Base-by-base conservation (phyloP, 257 asterid species). In the Solanum ahanhuiri region DNA sequence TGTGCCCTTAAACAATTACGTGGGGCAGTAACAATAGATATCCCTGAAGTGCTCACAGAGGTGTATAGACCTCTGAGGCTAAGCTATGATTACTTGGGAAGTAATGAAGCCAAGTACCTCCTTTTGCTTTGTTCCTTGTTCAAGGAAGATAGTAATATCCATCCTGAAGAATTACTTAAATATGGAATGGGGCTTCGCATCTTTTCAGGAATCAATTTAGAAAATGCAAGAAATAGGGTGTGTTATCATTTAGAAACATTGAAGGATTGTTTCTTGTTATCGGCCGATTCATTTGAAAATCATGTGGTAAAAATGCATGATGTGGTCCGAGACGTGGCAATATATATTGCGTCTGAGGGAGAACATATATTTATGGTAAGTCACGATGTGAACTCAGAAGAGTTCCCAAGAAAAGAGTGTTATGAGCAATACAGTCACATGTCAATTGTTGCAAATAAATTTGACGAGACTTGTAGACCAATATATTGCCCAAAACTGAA, bases 271-370 rank as follows among this genome's bases (percentile, higher is more conserved):
- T n/a, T n/a, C n/a, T n/a, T n/a, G n/a, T n/a, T n/a, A n/a, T n/a
- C n/a, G 30, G 30, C 30, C 30, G 30, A 28, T 28, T n/a, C n/a
- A n/a, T n/a, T n/a, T n/a, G n/a, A n/a, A n/a, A n/a, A n/a, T n/a
- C n/a, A n/a, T n/a, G n/a, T n/a, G n/a, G n/a, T n/a, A n/a, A 28
- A 34, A 60, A 48, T 87, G 82, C 89, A 84, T 58, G 83, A 87
- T 34, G 82, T 87, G 20, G 35, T 87, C 14, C 71, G 81, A 18
- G 81, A 83, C 9, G 57, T 83, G 23, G 77, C 84, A 23, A 25
- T 87, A 15, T 12, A 15, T 10, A 70, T 87, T 35, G 77, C 77
- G 1, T 87, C 87, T 7, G 34, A 31, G 72, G 89, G 77, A 4
- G 34, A 85, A 12, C 51, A 69, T 33, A 57, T 4, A 0, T 57